Evolutionary conservation across 371 early-diverging fungal genomes (phyloP), one percentile per base, ranked within the genome.

Genomic region (Capniomyces stellatus): DNA sequence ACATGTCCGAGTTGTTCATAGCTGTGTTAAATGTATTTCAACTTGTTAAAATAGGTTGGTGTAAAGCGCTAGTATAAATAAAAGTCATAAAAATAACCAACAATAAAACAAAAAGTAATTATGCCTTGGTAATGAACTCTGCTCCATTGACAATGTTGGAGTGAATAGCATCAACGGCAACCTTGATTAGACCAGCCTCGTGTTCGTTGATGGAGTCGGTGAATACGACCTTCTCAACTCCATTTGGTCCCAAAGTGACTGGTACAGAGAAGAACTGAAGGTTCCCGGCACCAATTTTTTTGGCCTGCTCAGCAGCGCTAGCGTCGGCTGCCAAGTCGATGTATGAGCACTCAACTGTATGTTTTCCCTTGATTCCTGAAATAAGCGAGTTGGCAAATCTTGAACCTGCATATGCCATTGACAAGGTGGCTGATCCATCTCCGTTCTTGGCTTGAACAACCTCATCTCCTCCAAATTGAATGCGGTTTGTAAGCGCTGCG

Each of bases 391-490:
- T 77, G 64, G 85, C 83, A 71, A 96, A 92, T 58, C 86, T 83
- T 23, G 90, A 86, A 65, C 90, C 98, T 56, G 98, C 95, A 58
- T 77, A 89, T 27, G 98, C 98, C 98, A 97, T 94, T 54, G 91
- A 90, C 53, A 97, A 79, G 53, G 98, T 94, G 56, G 98, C 94
- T 52, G 89, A 89, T 43, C 95, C 95, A 56, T 88, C 79, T 58
- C 97, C 97, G 64, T 89, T 77, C 84, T 97, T 97, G 68, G 97
- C 98, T 79, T 91, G 76, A 70, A 97, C 95, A 47, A 97, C 95
- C 75, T 97, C 98, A 71, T 97, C 98, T 71, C 98, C 98, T 69
- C 98, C 95, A 70, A 81, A 95, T 75, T 97, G 98, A 72, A 97
- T 92, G 66, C 98, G 91, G 64, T 93, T 73, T 56, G 89, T 89